Conservation (phyloP, 345 rosid genomes). For the Triadica sebifera region DNA sequence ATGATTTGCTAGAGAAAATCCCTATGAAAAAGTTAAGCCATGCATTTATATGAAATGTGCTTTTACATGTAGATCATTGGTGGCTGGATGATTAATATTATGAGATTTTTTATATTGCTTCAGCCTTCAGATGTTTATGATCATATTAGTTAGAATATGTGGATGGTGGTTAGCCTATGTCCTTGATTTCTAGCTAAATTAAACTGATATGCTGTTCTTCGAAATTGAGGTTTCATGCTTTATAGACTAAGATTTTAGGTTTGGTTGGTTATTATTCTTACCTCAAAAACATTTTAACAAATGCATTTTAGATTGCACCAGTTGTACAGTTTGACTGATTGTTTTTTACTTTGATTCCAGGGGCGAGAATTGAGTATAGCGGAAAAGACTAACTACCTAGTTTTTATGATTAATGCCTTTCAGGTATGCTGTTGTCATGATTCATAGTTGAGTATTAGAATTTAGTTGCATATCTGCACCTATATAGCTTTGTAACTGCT, state of each 20-base stretch:
- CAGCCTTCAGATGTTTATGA: neutral
- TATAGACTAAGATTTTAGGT: neutral
- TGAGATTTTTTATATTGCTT: neutral
- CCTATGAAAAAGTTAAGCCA: neutral
- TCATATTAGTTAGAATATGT: neutral
- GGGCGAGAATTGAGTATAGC: constrained; percentile 78
- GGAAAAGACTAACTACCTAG: constrained; percentile 91
- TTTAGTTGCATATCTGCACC: constrained; percentile 1
- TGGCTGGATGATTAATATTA: neutral
- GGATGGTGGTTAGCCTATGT: neutral
- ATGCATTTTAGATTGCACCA: neutral
- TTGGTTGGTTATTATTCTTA: neutral
- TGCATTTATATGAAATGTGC: neutral
- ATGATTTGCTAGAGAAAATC: too few species aligned
- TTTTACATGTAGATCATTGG: neutral
- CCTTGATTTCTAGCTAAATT: neutral
- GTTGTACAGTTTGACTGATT: neutral
- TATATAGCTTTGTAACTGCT: neutral
- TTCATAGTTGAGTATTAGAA: neutral
- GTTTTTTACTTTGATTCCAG: constrained; percentile 39
- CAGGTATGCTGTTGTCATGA: constrained; percentile 59
- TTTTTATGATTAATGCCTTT: constrained; percentile 95
- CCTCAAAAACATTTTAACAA: neutral
- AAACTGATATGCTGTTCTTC: neutral
- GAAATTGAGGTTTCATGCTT: neutral